These are phyloP conservation scores for Stagonosporopsis chrysanthemi DNA, from an alignment of 2,329 filamentous ascomycete species.

Conservation along the genomic window DNA sequence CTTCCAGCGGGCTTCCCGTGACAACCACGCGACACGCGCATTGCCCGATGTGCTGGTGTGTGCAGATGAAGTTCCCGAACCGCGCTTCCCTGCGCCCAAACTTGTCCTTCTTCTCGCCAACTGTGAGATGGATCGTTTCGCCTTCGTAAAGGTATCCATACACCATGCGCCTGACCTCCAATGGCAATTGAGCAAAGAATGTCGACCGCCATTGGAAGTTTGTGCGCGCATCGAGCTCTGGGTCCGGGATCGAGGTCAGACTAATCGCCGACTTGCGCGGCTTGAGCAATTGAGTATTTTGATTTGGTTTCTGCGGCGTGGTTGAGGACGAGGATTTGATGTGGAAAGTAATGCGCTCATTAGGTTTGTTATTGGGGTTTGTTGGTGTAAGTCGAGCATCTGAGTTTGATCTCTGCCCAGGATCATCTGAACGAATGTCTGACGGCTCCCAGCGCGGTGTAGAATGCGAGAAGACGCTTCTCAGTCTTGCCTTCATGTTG, in stretches of 20 bases:
- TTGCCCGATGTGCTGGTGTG: conserved; percentile 19
- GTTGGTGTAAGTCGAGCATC: conserved; percentile 1
- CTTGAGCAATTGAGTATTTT: conserved; percentile 27
- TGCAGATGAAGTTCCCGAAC: conserved; percentile 46
- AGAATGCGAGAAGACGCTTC: conserved; percentile 15
- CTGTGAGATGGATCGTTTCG: conserved; percentile 42
- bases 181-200: conserved; percentile 43
- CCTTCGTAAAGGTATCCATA: conserved; percentile 42
- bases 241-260: conserved; percentile 27
- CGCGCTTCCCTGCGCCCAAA: conserved; percentile 11
- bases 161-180: conserved; percentile 42
- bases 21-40: conserved; percentile 43
- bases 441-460: conserved; percentile 16
- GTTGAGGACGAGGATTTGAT: conserved; percentile 8
- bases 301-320: not conserved
- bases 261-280: conserved; percentile 35
- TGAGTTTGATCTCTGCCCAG: conserved; percentile 6
- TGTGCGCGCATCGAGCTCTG: conserved; percentile 38
- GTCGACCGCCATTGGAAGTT: conserved; percentile 37
- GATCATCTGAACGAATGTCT: conserved; percentile 17
- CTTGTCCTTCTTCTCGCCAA: conserved; percentile 35
- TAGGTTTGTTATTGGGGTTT: not conserved
- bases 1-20: conserved; percentile 25
- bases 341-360: conserved; percentile 11
- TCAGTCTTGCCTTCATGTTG: conserved; percentile 13